Base-by-base conservation (phyloP, 2,329 filamentous ascomycete genomes). In the Colletotrichum paranaense region DNA sequence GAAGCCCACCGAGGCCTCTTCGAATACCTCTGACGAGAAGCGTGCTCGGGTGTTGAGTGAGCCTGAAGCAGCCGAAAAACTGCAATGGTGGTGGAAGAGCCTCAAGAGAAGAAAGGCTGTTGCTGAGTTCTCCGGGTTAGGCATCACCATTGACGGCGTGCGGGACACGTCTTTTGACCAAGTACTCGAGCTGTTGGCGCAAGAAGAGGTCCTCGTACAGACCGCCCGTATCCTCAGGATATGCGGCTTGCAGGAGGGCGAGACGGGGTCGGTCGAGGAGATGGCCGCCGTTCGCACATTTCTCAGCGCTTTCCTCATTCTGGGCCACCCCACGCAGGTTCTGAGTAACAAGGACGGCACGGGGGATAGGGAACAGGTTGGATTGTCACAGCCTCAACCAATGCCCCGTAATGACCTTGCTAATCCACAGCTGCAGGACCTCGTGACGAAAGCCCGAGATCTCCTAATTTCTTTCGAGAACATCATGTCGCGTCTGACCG, bases 401-500 rank as follows among this genome's bases (percentile, higher is more conserved):
- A 84, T 88, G 68, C 81, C 82, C 75, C 83, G 84, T 75, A 85
- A 88, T 75, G 88, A 91, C 78, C 84, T 91, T 59, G 88, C 87
- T 81, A 90, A 92, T 81, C 89, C 90, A 14, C 88, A 91, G 76
- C 83, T 90, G 75, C 90, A 92, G 83, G 93, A 94, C 78, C 87
- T 97, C 68, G 92, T 96, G 38, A 89, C 88, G 68, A 95, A 95
- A 81, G 93, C 94, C 30, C 90, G 92, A 75, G 94, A 96, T 79
- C 84, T 96, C 38, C 86, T 96, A 32, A 92, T 94, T 66, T 91
- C 88, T n/a, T 95, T 96, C 78, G 94, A 96, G 83, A 92, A 90
- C 59, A 92, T 92, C 30, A 82, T 95, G 11, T 90, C 90, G 9
- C 90, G 92, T 59, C 82, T 95, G 71, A 91, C 90, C 0, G 83